A percentile compares a stretch with the other conserved stretches of the same genome.
Evolutionary conservation across 352 stramenopile species (phyloP).

Genomic region (Elongisporangium undulatum): DNA sequence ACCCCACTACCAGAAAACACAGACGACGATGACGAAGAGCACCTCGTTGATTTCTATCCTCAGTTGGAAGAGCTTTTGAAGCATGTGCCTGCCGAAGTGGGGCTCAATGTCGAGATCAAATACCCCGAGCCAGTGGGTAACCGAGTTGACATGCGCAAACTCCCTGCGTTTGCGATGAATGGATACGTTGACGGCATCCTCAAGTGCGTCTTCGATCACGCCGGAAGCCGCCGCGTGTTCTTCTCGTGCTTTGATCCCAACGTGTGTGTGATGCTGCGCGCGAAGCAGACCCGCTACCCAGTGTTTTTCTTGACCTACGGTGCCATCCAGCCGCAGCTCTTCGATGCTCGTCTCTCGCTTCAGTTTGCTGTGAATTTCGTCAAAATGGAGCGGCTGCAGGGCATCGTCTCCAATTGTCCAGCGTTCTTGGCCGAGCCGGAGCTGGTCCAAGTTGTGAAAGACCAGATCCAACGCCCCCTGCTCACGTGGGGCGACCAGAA

Average conservation of each 20-base stretch:
- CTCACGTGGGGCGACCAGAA: conserved; percentile 83
- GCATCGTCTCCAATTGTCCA: conserved; percentile 75
- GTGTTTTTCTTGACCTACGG: conserved; percentile 77
- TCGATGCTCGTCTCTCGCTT: conserved; percentile 58
- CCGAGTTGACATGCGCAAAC: conserved; percentile 30
- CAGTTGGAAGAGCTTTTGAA: conserved; percentile 60
- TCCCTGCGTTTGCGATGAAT: conserved; percentile 64
- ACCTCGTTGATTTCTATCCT: conserved; percentile 71
- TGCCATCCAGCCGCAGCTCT: conserved; percentile 29
- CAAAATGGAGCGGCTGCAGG: conserved; percentile 61
- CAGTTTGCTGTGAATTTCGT: conserved; percentile 56
- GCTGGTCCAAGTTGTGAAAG: conserved; percentile 58
- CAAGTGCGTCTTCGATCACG: conserved; percentile 62
- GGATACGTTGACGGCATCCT: conserved; percentile 71
- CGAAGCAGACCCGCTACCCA: conserved; percentile 71
- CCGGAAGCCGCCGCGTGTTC: conserved; percentile 57
- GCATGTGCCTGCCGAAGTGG: conserved; percentile 67
- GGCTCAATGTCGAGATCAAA: conserved; percentile 83
- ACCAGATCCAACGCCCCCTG: conserved; percentile 27
- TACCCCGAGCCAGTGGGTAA: conserved; percentile 40
- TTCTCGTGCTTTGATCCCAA: conserved; percentile 81
- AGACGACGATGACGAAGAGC: conserved; percentile 25
- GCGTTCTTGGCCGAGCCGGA: conserved; percentile 46
- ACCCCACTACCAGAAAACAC: conserved; percentile 2
- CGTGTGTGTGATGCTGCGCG: conserved; percentile 56